Evolutionary conservation across 371 early-diverging fungal species (phyloP), one percentile per base, ranked within the genome.

Genomic region (Apophysomyces sp.): DNA sequence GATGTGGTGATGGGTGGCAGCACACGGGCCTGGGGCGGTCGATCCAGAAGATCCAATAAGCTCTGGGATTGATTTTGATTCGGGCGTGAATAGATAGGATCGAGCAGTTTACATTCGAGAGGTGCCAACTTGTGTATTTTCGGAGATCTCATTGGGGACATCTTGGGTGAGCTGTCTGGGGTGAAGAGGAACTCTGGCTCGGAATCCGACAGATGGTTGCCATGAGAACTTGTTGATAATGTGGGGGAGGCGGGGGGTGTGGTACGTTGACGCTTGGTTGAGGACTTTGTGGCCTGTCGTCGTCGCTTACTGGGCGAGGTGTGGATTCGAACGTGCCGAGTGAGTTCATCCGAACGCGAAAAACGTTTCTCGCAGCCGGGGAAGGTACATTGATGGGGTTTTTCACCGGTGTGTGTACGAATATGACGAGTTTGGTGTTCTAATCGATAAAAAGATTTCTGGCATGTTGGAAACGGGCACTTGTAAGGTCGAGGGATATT

Each of bases 381-480:
- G 60, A 84, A 84, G 28, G 83, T 82, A 66, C 92, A 94, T 60
- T 77, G 82, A 62, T 86, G 91, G 9, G 94, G 94, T 65, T 87
- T 89, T 68, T 93, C 94, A 16, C 92, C 92, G 5, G 92, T 93
- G 65, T 93, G 94, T 37, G 90, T 92, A 60, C 91, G 82, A 60
- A 90, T 86, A 65, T 93, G 93, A 52, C 94, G 83, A 27, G 86
- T 86, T 62, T 85, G 89, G 61, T 88, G 89, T 67, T 88, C 89
- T 24, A 88, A 72, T 30, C 89, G 78, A 61, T 83, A 84, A 66
- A 88, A 88, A 27, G 83, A 84, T 65, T 85, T 86, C 57, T 75
- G 74, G 61, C 89, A 88, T 58, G 85, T 78, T n/a, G 66, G 68
- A 44, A 44, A 44, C 16, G 49, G 81, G 68, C 89, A 88, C 62